Evolutionary conservation across 1,139 yeast species (phyloP), one percentile per base, ranked within the genome.

Genomic region (Sugiyamaella novakii): DNA sequence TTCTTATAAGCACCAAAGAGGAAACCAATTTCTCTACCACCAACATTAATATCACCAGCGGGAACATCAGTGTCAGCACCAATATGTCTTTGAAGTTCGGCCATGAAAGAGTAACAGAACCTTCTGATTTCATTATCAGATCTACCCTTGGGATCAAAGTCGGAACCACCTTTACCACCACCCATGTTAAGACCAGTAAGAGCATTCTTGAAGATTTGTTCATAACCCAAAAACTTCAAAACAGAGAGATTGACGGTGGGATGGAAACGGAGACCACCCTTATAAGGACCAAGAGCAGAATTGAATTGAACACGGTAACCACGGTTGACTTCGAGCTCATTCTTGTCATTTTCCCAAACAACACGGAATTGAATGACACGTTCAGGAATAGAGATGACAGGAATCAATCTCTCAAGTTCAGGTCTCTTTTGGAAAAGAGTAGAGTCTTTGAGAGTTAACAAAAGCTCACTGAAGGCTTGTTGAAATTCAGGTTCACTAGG

Each of bases 91-190:
- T 92, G 83, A 65, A 92, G 81, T 75, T 89, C 96, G 72, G 89
- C 80, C 96, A 91, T 92, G 79, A 92, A 92, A 41, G 96, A 80
- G 66, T 80, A 81, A 78, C 98, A 91, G 81, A 92, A 92, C 74
- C 96, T 84, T 79, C 98, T 85, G 74, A 92, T 91, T 77, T 92
- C 98, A 63, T 76, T 72, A 72, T 91, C 95, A 52, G 95, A 78
- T 75, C 84, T 85, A 66, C 92, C 95, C 81, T 91, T 91, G 65
- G 97, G 96, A 76, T 91, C 88, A 74, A 92, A 92, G 76, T 92
- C 97, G 57, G 96, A 79, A 72, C 98, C 98, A 81, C 98, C 98
- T 74, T 92, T 92, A 76, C 96, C 98, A 78, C 98, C 98, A 71
- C 98, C 98, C 87, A 92, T 89, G 80, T 84, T 81, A 65, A 91